phyloP scores from a whole-genome alignment of 23 red algal species.

The Agarophyton chilense region DNA sequence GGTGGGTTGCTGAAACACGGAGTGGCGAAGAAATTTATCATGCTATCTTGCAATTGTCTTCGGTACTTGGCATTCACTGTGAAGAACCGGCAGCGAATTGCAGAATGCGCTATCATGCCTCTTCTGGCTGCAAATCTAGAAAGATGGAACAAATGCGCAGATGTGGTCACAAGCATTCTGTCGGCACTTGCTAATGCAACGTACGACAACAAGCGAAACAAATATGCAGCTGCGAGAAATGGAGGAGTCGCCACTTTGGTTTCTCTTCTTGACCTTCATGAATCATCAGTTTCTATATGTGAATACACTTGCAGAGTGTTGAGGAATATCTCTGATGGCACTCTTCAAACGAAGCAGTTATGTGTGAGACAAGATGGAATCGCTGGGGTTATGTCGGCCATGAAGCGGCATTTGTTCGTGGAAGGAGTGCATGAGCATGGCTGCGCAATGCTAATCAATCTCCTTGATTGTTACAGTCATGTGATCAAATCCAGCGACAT shows the following conservation, averaged over 20 bases:
- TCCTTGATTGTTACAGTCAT: conserved; percentile 7
- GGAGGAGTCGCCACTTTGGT: conserved; percentile 12
- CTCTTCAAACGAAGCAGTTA: background rate
- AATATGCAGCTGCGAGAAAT: conserved; percentile 26
- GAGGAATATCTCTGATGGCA: conserved; percentile 53
- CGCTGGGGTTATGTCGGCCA: background rate
- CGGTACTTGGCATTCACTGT: conserved; percentile 42
- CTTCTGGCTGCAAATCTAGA: background rate
- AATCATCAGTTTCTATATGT: background rate
- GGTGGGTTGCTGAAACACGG: conserved; percentile 11
- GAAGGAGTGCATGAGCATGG: conserved; percentile 56
- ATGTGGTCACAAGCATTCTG: conserved; percentile 4
- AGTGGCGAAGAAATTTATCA: conserved; percentile 10
- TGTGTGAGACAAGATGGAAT: conserved; percentile 21
- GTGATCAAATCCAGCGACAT: conserved; percentile 12
- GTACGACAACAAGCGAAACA: conserved; percentile 37
- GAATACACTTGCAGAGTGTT: conserved; percentile 30
- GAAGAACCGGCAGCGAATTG: conserved; percentile 18
- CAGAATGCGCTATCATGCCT: background rate
- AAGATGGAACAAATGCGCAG: conserved; percentile 1
- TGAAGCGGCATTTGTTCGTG: conserved; percentile 4
- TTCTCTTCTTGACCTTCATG: conserved; percentile 25
- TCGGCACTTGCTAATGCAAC: conserved; percentile 37
- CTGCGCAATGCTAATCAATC: conserved; percentile 56
- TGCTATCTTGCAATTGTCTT: conserved; percentile 1